Conservation (phyloP, 352 stramenopile species). For the Pythium insidiosum region DNA sequence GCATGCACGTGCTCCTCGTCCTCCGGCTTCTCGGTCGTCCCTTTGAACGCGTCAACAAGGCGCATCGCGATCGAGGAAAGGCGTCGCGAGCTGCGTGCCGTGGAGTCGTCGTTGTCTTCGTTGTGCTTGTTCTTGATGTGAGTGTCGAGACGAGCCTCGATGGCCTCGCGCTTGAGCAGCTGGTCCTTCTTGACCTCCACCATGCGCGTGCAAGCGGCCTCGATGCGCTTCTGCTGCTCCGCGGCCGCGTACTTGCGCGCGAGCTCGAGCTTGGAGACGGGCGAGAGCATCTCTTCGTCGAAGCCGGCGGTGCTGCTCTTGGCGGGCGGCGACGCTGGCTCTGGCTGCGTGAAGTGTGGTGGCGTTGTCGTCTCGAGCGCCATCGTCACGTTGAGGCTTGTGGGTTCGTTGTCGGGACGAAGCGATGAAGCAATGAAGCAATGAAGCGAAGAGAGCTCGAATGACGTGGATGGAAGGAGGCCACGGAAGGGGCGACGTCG, state of each 20-base stretch:
- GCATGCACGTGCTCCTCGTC: background rate
- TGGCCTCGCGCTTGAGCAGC: conserved; percentile 47
- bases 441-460: background rate
- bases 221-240: conserved; percentile 69
- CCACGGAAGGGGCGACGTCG: background rate
- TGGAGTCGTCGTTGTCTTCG: conserved; percentile 17
- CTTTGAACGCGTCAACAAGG: conserved; percentile 16
- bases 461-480: conserved; percentile 9
- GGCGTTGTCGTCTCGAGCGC: background rate
- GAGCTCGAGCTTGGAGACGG: conserved; percentile 69
- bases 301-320: conserved; percentile 15
- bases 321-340: conserved; percentile 6
- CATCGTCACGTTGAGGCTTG: background rate
- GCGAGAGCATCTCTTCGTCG: conserved; percentile 42
- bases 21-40: conserved; percentile 3
- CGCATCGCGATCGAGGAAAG: conserved; percentile 14
- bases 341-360: conserved; percentile 55
- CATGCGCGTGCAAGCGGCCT: conserved; percentile 45
- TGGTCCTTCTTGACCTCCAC: conserved; percentile 40
- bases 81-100: conserved; percentile 18
- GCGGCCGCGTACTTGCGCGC: conserved; percentile 42
- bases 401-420: background rate
- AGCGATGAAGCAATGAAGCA: conserved; percentile 1
- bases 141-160: conserved; percentile 32
- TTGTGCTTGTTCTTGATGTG: conserved; percentile 25